These are phyloP conservation scores for Odonthalia washingtoniensis DNA, from an alignment of 31 red algal genomes.

Conservation along the genomic window DNA sequence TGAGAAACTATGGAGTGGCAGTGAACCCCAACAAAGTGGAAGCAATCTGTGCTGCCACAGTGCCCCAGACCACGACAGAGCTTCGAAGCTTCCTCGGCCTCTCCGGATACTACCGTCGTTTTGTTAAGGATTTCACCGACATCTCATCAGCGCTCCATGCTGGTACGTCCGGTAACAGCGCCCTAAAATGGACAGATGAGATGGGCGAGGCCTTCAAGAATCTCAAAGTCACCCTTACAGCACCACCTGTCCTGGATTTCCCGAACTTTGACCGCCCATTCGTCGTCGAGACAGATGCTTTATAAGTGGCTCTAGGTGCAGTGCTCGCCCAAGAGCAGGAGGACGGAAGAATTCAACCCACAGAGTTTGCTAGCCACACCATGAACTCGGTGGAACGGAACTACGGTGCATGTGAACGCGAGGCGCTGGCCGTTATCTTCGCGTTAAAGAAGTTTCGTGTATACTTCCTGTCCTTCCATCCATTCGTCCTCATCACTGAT, in stretches of 20 bases:
- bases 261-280: background rate
- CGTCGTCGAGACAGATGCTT: conserved; percentile 7
- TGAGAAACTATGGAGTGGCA: background rate
- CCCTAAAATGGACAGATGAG: background rate
- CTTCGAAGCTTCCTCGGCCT: conserved; percentile 29
- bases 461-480: background rate
- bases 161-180: background rate
- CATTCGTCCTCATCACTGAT: background rate
- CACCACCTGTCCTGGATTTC: background rate
- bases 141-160: background rate
- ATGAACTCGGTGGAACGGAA: conserved; percentile 13
- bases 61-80: background rate
- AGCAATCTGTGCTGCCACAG: background rate
- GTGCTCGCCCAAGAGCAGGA: conserved; percentile 1
- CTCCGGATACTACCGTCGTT: background rate
- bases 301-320: background rate
- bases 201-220: background rate
- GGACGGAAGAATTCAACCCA: background rate
- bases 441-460: background rate
- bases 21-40: background rate
- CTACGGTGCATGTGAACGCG: background rate
- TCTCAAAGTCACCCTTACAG: background rate
- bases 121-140: background rate
- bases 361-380: background rate
- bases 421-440: conserved; percentile 7